Conservation (phyloP, 768 basidiomycete species). For the Dentipellis fragilis region DNA sequence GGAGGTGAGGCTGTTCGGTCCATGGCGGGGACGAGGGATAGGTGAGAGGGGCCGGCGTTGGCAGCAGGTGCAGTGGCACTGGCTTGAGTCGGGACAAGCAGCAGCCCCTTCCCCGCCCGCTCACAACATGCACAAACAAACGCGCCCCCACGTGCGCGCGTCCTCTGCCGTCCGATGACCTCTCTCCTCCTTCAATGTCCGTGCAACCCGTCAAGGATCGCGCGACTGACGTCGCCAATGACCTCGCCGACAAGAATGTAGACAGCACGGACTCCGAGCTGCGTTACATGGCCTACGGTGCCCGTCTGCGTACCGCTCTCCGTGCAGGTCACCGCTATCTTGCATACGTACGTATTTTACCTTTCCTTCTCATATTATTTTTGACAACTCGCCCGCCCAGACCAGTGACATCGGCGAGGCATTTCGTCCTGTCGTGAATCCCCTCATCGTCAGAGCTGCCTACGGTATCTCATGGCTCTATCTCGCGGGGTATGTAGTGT, state of each 20-base stretch:
- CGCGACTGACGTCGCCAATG: constrained; percentile 40
- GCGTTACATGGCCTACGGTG: constrained; percentile 69
- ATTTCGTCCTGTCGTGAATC: constrained; percentile 69
- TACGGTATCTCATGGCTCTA: constrained; percentile 82
- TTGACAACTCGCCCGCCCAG: constrained; percentile 25
- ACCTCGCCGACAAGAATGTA: constrained; percentile 52
- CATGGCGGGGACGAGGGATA: constrained; percentile 7
- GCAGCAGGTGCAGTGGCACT: neutral
- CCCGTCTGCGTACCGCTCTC: constrained; percentile 67
- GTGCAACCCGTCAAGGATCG: constrained; percentile 12
- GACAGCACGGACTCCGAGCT: constrained; percentile 60
- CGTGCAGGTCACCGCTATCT: constrained; percentile 62
- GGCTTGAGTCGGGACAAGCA: neutral
- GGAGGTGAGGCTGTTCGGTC: constrained; percentile 17
- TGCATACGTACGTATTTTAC: constrained; percentile 51
- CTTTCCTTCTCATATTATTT: neutral
- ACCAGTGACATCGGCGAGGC: constrained; percentile 80
- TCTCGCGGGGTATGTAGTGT: constrained; percentile 40
- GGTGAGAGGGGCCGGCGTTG: neutral
- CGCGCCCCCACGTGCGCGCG: neutral
- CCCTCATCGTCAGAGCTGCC: constrained; percentile 61
- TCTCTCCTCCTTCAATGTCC: neutral
- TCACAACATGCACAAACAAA: neutral
- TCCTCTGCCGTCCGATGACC: no score
- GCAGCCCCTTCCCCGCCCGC: neutral